Evolutionary conservation across 345 rosid species (phyloP), one percentile per base, ranked within the genome.

Genomic region (Durio zibethinus): DNA sequence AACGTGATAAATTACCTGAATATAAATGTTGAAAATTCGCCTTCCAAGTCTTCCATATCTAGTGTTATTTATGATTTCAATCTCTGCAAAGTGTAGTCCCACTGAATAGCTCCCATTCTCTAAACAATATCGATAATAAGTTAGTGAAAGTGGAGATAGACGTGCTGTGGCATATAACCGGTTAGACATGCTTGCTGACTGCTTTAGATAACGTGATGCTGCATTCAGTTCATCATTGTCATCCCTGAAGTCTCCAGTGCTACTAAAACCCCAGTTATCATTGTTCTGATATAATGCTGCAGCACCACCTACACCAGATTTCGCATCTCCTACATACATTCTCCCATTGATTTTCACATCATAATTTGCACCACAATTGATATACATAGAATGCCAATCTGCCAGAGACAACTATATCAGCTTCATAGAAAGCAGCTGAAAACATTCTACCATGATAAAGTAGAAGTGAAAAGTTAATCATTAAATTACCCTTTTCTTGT

Each of bases 181-280:
- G 31, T 53, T 81, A 5, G 90, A 57, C 27, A 81, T 48, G 59
- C 52, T 52, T 66, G 72, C 38, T 20, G 36, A 20, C 53, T 36
- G 53, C 33, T 18, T 56, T 48, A 47, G n/a, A 75, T 43, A 75
- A n/a, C 78, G 78, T 1, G 45, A 38, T 50, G 61, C 72, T 10
- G 62, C 78, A 63, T 75, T 63, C 54, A 62, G 78, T 45, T 75
- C 78, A 36, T 64, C 69, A 36, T 63, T 64, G 47, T 89, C 92
- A 84, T 92, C 97, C 87, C 84, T 78, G 82, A 77, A 92, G 80
- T 92, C 90, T 54, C 97, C 94, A 53, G 85, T 89, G 86, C 87
- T 92, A 68, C 91, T 89, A 72, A 89, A 86, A 29, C 94, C 97
- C 97, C 94, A 92, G 77, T 82, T 52, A 71, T 71, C 35, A 7